These are phyloP conservation scores for Xylariaceae sp. DNA, from an alignment of 2,329 filamentous ascomycete species.

Conservation along the genomic window DNA sequence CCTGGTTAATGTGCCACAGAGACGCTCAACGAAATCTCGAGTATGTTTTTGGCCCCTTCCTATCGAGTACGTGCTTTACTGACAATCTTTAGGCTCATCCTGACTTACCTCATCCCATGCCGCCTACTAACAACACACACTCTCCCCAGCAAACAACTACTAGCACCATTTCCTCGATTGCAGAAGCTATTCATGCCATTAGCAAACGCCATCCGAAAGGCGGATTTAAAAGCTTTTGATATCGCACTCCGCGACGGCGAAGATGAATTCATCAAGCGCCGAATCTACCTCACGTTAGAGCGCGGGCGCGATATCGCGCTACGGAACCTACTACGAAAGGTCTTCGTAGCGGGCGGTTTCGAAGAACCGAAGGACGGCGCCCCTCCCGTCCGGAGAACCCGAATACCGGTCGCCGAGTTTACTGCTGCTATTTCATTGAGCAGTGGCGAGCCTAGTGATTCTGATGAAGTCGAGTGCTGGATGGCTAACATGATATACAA, in stretches of 20 bases:
- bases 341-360: slow-evolving; percentile 80
- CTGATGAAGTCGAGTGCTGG: slow-evolving; percentile 92
- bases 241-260: slow-evolving; percentile 75
- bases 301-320: slow-evolving; percentile 86
- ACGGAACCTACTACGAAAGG: slow-evolving; percentile 86
- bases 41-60: slow-evolving; percentile 43
- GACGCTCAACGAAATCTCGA: slow-evolving; percentile 73
- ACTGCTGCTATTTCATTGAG: slow-evolving; percentile 76
- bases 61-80: slow-evolving; percentile 21
- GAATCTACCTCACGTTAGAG: slow-evolving; percentile 93
- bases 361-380: slow-evolving; percentile 70
- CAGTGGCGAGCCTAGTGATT: slow-evolving; percentile 65
- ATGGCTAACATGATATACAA: slow-evolving; percentile 98
- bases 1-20: slow-evolving; percentile 77
- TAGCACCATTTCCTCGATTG: slow-evolving; percentile 72
- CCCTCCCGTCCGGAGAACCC: slow-evolving; percentile 63
- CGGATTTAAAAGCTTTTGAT: slow-evolving; percentile 81
- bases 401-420: slow-evolving; percentile 81
- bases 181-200: slow-evolving; percentile 76
- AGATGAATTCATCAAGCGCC: slow-evolving; percentile 86
- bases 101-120: slow-evolving; percentile 93
- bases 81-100: slow-evolving; percentile 63
- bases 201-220: slow-evolving; percentile 71
- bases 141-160: slow-evolving; percentile 67
- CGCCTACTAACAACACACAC: slow-evolving; percentile 84